These are phyloP conservation scores for Aspergillus alliaceus DNA, from an alignment of 2,329 filamentous ascomycete genomes.

Conservation along the genomic window DNA sequence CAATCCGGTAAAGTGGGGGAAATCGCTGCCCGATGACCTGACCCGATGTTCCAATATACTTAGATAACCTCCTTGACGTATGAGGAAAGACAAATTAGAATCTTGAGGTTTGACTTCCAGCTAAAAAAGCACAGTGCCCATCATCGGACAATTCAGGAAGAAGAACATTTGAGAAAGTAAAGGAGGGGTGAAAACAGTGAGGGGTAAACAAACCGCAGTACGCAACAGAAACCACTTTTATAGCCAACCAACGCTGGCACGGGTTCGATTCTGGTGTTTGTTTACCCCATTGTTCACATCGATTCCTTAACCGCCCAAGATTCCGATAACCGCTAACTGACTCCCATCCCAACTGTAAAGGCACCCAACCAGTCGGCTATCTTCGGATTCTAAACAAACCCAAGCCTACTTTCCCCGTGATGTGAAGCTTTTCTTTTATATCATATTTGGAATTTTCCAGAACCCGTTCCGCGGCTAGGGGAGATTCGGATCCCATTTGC, in stretches of 20 bases:
- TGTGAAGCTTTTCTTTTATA: too few relatives aligned
- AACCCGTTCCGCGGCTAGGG: not conserved
- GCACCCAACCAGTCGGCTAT: not conserved
- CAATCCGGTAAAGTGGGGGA: constrained; percentile 1
- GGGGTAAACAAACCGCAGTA: not conserved
- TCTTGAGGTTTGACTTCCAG: not conserved
- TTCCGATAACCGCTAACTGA: not conserved
- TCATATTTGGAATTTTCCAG: not conserved
- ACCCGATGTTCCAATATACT: not conserved
- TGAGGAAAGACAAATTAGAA: not conserved
- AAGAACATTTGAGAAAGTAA: not conserved
- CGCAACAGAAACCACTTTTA: not conserved
- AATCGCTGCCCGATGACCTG: not conserved
- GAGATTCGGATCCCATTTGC: not conserved
- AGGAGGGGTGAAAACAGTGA: not conserved
- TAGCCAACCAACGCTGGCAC: not conserved
- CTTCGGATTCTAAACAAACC: not conserved
- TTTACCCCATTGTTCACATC: not conserved
- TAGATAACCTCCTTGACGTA: not conserved
- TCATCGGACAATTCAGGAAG: not conserved
- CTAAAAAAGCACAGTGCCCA: not conserved
- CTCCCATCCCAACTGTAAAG: too few relatives aligned
- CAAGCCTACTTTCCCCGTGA: not conserved
- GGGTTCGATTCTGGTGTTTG: too few relatives aligned
- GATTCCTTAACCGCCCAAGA: not conserved